These are phyloP conservation scores for Crataegus laevigata DNA, from an alignment of 306 rosid genomes.

Conservation along the genomic window DNA sequence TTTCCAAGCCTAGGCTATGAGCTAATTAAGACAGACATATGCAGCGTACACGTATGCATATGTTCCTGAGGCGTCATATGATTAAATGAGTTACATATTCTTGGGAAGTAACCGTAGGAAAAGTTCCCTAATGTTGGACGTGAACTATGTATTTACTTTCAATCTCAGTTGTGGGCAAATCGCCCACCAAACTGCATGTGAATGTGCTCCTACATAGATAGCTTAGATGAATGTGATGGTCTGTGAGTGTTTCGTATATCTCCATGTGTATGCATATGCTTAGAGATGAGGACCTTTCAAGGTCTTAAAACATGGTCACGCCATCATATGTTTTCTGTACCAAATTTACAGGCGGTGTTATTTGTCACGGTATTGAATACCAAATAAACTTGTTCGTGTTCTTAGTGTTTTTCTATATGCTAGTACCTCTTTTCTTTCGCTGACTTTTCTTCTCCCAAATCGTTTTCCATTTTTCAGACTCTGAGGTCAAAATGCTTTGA, in stretches of 20 bases:
- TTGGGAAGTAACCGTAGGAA: background rate
- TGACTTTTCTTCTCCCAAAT: background rate
- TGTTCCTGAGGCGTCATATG: background rate
- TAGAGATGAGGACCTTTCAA: background rate
- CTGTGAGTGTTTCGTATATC: background rate
- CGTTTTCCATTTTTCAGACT: slow-evolving; percentile 42
- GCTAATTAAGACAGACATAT: background rate
- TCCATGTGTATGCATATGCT: background rate
- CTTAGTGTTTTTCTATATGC: background rate
- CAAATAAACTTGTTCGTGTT: background rate
- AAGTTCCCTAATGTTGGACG: background rate
- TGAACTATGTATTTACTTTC: background rate
- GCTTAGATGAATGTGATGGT: background rate
- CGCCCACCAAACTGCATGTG: background rate
- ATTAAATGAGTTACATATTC: background rate
- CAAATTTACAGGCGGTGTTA: background rate
- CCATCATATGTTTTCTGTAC: background rate
- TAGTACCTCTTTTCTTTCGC: background rate
- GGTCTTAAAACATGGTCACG: background rate
- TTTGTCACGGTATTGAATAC: background rate
- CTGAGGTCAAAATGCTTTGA: slow-evolving; percentile 82
- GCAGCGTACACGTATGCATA: background rate
- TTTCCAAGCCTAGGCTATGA: background rate
- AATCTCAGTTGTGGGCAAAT: background rate
- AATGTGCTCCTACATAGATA: background rate